Conservation (phyloP, 805 yeast species). For the Huiozyma naganishii region DNA sequence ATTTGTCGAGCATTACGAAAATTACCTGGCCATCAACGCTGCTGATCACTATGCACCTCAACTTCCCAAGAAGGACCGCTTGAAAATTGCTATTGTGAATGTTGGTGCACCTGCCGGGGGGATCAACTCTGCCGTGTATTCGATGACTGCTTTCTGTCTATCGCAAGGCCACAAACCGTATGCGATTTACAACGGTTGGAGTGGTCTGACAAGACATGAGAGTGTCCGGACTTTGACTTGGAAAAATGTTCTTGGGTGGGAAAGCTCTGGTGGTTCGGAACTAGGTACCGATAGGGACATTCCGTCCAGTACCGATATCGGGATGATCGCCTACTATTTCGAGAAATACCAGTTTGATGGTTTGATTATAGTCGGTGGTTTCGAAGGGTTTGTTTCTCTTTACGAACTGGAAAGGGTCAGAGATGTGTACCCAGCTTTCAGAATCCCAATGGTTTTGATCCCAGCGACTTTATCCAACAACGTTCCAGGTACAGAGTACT, state of each 20-base stretch:
- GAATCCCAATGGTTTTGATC: conserved; percentile 66
- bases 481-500: conserved; percentile 75
- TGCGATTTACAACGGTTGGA: conserved; percentile 66
- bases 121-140: conserved; percentile 62
- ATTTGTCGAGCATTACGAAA: conserved; percentile 52
- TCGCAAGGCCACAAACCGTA: conserved; percentile 64
- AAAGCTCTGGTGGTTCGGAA: conserved; percentile 67
- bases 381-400: conserved; percentile 63
- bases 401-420: conserved; percentile 54
- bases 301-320: conserved; percentile 55
- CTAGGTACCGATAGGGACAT: conserved; percentile 69
- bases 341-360: conserved; percentile 63
- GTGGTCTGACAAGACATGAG: conserved; percentile 60
- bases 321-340: conserved; percentile 60
- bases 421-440: conserved; percentile 53
- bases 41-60: conserved; percentile 56
- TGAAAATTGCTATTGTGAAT: conserved; percentile 59
- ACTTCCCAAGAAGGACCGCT: conserved; percentile 42
- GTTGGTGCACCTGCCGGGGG: conserved; percentile 80
- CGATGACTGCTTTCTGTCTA: conserved; percentile 64
- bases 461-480: conserved; percentile 83
- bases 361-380: conserved; percentile 67
- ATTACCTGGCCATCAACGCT: conserved; percentile 54
- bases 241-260: conserved; percentile 66
- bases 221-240: conserved; percentile 48